Conservation (phyloP, 805 yeast genomes). For the Saccharomycopsis oosterbeekiorum region DNA sequence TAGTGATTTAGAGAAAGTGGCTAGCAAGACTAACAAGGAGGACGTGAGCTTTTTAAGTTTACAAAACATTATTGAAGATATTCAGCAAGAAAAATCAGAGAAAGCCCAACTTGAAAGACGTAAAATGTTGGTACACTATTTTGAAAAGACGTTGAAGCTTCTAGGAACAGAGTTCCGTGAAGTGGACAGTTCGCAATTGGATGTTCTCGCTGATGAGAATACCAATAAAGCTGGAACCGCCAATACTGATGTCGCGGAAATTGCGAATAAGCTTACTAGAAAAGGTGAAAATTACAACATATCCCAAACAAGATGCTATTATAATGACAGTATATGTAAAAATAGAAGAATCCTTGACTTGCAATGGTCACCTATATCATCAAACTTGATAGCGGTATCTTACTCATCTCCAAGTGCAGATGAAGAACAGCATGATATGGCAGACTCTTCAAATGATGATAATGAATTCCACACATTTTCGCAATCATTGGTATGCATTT, state of each 20-base stretch:
- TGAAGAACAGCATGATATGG: neutral
- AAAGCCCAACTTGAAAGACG: neutral
- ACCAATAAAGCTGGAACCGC: neutral
- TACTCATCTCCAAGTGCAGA: slow-evolving; percentile 1
- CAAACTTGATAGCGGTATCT: slow-evolving; percentile 18
- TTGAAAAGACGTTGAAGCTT: slow-evolving; percentile 15
- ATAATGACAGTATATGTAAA: slow-evolving; percentile 1
- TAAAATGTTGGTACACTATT: slow-evolving; percentile 1
- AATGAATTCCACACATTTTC: neutral
- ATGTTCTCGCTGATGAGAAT: neutral
- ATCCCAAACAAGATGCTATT: slow-evolving; percentile 3
- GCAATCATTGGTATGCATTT: slow-evolving; percentile 26
- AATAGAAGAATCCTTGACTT: slow-evolving; percentile 15
- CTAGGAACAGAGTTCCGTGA: slow-evolving; percentile 11
- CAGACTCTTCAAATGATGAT: neutral
- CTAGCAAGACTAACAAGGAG: neutral
- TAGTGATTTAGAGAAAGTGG: neutral
- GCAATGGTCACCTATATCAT: slow-evolving; percentile 19
- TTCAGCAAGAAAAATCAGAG: neutral
- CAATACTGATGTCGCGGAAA: neutral
- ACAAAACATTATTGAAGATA: neutral
- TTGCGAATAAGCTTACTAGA: neutral
- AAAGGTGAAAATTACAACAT: neutral
- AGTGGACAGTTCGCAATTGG: neutral
- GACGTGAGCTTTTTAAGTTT: neutral